Percentiles rank a stretch among this genome's conserved stretches.
Evolutionary conservation across 306 rosid genomes (phyloP).

Genomic region (Lupinus albus): DNA sequence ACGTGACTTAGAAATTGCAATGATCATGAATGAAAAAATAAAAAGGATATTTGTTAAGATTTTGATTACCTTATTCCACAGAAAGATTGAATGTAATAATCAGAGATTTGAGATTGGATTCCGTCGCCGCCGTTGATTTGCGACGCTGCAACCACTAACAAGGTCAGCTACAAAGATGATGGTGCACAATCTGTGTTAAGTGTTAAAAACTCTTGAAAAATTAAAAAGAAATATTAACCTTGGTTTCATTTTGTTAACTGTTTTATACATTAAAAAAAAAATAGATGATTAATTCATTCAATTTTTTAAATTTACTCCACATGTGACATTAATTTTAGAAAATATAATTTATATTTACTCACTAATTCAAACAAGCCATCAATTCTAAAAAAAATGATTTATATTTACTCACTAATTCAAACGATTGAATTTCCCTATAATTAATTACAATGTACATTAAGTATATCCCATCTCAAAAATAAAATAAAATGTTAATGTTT

Average conservation of each 20-base stretch:
- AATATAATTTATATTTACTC: no score
- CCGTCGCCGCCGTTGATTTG: conserved; percentile 48
- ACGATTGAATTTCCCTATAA: no score
- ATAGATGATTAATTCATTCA: no score
- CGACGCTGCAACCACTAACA: conserved; percentile 42
- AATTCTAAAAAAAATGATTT: no score
- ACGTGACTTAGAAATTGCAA: not conserved
- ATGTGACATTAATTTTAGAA: no score
- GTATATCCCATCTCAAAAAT: no score
- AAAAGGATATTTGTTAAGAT: not conserved
- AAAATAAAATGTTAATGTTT: no score
- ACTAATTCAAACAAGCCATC: no score
- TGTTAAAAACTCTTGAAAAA: not conserved
- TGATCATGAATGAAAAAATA: not conserved
- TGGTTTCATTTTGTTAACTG: not conserved
- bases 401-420: no score
- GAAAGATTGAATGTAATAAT: conserved; percentile 28
- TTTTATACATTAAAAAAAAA: not conserved
- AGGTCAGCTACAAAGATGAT: not conserved
- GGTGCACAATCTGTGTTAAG: not conserved
- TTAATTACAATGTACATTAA: no score
- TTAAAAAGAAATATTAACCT: no score
- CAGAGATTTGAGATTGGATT: conserved; percentile 35
- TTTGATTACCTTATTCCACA: conserved; percentile 33
- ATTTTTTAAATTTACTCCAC: no score